Conservation (phyloP, 257 asterid genomes). For the Solanum pimpinellifolium region DNA sequence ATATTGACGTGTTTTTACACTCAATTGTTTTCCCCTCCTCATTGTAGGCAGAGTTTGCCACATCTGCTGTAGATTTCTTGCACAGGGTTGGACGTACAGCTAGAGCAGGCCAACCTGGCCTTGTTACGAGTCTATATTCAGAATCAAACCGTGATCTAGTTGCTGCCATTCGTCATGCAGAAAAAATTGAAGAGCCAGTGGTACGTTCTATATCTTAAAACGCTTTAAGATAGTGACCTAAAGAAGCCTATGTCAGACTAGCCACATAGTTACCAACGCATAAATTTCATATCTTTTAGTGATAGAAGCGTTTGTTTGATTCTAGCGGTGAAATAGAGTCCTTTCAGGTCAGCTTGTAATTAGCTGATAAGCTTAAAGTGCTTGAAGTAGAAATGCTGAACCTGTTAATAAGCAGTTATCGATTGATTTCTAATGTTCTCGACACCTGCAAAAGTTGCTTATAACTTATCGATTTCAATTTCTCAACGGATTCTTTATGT, state of each 20-base stretch:
- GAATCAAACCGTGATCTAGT: conserved; percentile 72
- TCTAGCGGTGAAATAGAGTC: neutral
- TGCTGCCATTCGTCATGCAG: conserved; percentile 80
- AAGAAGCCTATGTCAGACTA: neutral
- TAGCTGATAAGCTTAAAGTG: neutral
- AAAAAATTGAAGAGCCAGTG: conserved; percentile 59
- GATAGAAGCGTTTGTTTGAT: neutral
- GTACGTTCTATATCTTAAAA: conserved; percentile 21
- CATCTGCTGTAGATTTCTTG: conserved; percentile 87
- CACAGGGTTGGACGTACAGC: conserved; percentile 98
- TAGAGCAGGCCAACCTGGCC: conserved; percentile 88
- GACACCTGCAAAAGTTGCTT: neutral
- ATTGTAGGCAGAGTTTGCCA: conserved; percentile 83
- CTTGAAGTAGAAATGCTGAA: neutral
- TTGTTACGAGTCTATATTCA: conserved; percentile 70
- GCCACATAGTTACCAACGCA: neutral
- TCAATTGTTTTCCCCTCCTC: neutral
- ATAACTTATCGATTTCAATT: neutral
- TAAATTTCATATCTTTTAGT: neutral
- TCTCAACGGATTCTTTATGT: neutral
- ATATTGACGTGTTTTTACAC: neutral
- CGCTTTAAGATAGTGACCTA: neutral
- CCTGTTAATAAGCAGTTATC: neutral
- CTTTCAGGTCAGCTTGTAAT: neutral
- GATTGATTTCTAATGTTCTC: neutral